Conservation (phyloP, 768 basidiomycete species). For the Suillus spraguei region DNA sequence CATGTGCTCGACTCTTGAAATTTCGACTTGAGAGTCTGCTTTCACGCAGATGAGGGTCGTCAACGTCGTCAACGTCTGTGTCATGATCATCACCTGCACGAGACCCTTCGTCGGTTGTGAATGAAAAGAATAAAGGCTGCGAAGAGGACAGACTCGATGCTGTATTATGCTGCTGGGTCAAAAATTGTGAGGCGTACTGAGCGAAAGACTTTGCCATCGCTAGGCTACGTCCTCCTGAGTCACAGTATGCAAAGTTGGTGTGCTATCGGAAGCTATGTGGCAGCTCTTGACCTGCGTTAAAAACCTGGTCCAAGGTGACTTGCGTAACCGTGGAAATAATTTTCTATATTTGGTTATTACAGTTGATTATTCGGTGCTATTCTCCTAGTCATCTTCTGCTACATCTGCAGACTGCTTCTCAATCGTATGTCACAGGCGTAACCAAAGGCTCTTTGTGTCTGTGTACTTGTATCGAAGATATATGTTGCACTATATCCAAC, state of each 20-base stretch:
- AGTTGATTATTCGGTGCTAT: background rate
- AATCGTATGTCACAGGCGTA: background rate
- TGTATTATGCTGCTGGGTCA: constrained; percentile 58
- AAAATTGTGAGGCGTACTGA: constrained; percentile 80
- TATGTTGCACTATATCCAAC: background rate
- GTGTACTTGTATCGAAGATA: background rate
- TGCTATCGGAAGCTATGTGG: constrained; percentile 4
- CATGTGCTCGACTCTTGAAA: constrained; percentile 31
- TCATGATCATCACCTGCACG: constrained; percentile 50
- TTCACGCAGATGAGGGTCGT: constrained; percentile 72
- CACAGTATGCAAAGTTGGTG: background rate
- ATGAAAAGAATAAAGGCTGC: constrained; percentile 89
- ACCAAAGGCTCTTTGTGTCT: background rate
- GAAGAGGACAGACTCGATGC: constrained; percentile 59
- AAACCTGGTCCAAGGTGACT: constrained; percentile 5
- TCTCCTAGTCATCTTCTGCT: background rate
- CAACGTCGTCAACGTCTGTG: constrained; percentile 66
- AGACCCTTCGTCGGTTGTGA: constrained; percentile 72
- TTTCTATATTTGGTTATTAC: background rate
- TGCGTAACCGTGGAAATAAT: background rate
- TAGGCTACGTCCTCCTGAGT: constrained; percentile 13
- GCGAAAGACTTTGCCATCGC: constrained; percentile 72
- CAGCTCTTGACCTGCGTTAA: background rate
- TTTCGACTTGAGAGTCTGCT: constrained; percentile 36
- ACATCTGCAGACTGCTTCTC: background rate